Evolutionary conservation across 805 yeast species (phyloP).

Genomic region (Metschnikowia shivogae): DNA sequence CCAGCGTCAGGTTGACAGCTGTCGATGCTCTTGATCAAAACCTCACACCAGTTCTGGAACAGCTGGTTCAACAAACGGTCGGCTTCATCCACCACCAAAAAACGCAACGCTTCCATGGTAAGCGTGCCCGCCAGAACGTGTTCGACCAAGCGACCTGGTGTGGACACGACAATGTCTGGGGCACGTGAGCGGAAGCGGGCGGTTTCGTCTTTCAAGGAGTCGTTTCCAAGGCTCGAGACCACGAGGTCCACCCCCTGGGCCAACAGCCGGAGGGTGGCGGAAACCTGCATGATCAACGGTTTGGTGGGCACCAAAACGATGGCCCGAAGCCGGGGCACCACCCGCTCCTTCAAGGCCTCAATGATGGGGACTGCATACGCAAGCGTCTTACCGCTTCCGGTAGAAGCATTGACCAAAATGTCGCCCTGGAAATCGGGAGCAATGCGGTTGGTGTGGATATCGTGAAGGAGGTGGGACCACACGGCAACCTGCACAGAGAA

Average conservation of each 20-base stretch:
- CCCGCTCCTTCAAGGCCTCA: constrained; percentile 57
- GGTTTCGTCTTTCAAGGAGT: constrained; percentile 61
- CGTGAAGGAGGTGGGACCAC: constrained; percentile 48
- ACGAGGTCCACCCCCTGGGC: constrained; percentile 64
- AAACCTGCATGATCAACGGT: constrained; percentile 81
- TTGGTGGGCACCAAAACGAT: constrained; percentile 85
- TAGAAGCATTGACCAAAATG: constrained; percentile 83
- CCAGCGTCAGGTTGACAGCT: constrained; percentile 14
- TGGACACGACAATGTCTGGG: constrained; percentile 69
- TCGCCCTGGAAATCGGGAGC: constrained; percentile 64
- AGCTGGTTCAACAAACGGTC: constrained; percentile 80
- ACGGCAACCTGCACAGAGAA: constrained; percentile 77
- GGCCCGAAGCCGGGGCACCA: constrained; percentile 71
- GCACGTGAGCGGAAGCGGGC: constrained; percentile 35
- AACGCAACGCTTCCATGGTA: constrained; percentile 50
- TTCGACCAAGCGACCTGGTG: constrained; percentile 84
- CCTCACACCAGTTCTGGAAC: constrained; percentile 88
- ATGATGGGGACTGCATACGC: constrained; percentile 84
- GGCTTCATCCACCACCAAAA: constrained; percentile 75
- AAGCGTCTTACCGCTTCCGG: constrained; percentile 94
- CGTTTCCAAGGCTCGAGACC: constrained; percentile 57
- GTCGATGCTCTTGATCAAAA: constrained; percentile 40
- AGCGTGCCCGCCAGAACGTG: constrained; percentile 48
- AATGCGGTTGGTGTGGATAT: constrained; percentile 34
- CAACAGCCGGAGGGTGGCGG: constrained; percentile 54